Base-by-base conservation (phyloP, 345 rosid species). In the Aquilaria sinensis region DNA sequence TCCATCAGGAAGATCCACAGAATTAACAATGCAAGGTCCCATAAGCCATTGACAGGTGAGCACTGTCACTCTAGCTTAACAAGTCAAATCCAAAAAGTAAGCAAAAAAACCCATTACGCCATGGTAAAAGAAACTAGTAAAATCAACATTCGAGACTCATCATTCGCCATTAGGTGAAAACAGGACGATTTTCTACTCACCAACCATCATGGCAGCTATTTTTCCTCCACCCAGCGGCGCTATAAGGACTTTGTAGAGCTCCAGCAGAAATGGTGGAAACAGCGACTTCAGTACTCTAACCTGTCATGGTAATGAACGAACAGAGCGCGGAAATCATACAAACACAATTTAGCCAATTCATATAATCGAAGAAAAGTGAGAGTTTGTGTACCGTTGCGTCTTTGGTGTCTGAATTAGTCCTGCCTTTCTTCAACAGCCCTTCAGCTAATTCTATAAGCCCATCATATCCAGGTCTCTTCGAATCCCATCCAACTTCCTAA, bases 401-500 rank as follows among this genome's bases (percentile, higher is more conserved):
- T 65, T 62, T 66, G 12, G 92, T 59, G 45, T 83, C 89, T 2
- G 86, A 74, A 66, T 75, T 83, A 37, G 73, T 78, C 29, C 67
- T 80, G 74, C 85, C 72, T 63, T 80, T 83, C 76, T 78, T 68
- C 90, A 84, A 65, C 48, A 93, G 85, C 51, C 82, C 77, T 69
- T 79, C 85, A 0, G 83, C 97, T 53, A 90, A 70, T 68, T 89
- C 90, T 12, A 89, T 89, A 66, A 93, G 72, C 9, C 97, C 98
- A 45, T 80, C 86, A 53, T 87, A 93, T 33, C 94, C 97, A 29
- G 87, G 86, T 80, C 80, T 87, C 72, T 84, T 80, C 4, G 96
- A 93, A 79, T 93, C 94, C 96, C 85, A 81, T 73, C 98, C 97
- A 48, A 87, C 90, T 78, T 87, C 98, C 98, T 93, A 78, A 72